Percentiles rank a stretch among this genome's conserved stretches.
Evolutionary conservation across 2,329 filamentous ascomycete genomes (phyloP).

Genomic region (Fusarium chaquense): DNA sequence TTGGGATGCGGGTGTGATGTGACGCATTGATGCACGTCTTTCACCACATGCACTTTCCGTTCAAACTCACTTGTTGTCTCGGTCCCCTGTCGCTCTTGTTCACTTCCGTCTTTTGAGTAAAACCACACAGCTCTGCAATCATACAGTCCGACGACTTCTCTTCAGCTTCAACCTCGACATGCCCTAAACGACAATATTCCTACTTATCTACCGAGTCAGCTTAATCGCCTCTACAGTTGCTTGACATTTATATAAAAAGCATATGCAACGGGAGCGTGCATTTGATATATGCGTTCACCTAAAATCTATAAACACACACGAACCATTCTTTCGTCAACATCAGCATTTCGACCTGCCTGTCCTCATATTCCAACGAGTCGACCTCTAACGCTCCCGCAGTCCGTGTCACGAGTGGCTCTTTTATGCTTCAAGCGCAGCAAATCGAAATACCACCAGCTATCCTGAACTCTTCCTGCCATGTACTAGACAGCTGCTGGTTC

Average conservation of each 20-base stretch:
- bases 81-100: slow-evolving; percentile 39
- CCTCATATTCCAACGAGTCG: slow-evolving; percentile 9
- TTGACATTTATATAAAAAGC: slow-evolving; percentile 6
- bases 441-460: background rate
- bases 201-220: background rate
- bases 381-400: background rate
- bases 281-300: background rate
- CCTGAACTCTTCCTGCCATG: background rate
- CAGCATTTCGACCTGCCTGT: slow-evolving; percentile 10
- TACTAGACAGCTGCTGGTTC: slow-evolving; percentile 10
- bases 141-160: slow-evolving; percentile 4
- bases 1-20: slow-evolving; percentile 37
- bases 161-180: slow-evolving; percentile 5
- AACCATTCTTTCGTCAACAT: slow-evolving; percentile 16
- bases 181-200: slow-evolving; percentile 1
- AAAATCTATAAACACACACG: slow-evolving; percentile 1
- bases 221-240: slow-evolving; percentile 6
- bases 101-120: slow-evolving; percentile 28
- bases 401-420: background rate
- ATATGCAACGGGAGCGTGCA: slow-evolving; percentile 6
- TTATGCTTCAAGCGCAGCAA: slow-evolving; percentile 6
- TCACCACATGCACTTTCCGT: slow-evolving; percentile 39
- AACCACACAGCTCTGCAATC: slow-evolving; percentile 25
- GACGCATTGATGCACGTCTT: slow-evolving; percentile 38
- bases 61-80: slow-evolving; percentile 25